Evolutionary conservation across 2,329 filamentous ascomycete genomes (phyloP), one percentile per base, ranked within the genome.

Genomic region (Zymoseptoria passerinii): DNA sequence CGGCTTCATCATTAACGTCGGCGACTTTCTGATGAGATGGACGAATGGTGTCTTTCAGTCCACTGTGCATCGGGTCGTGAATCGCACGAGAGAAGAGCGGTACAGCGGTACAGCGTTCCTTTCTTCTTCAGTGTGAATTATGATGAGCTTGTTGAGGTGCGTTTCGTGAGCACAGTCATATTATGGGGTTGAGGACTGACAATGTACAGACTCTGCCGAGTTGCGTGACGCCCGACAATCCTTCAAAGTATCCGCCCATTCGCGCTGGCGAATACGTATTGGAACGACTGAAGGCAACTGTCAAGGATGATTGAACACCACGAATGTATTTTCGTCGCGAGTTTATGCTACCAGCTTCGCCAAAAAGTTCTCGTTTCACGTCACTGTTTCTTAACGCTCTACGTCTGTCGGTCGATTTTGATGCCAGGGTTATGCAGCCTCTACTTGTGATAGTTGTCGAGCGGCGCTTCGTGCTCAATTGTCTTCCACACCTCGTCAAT

Each of bases 321-420:
- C 5, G 16, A 44, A 44, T 13, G 13, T 16, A 7, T 16, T 13
- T n/a, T 7, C n/a, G 35, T 44, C 13, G n/a, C 6, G 7, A 4
- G 6, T n/a, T 6, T 44, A 44, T 16, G 16, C 5, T 7, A 16
- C 35, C 7, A n/a, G 4, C 35, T 16, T n/a, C 23, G 23, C 23
- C 23, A 23, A 23, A 23, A 23, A 10, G 2, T n/a, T 20, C 44
- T 29, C 13, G 44, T 10, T 4, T 52, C 27, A 35, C 13, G 20
- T 13, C 51, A 10, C 27, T 18, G 50, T 83, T 69, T 72, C 16
- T 88, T 85, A 85, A 87, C 85, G 66, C 65, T 44, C 10, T 4
- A 2, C 1, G 16, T 16, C 10, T 44, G 35, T 44, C 35, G 35
- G 7, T 44, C 16, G 5, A 4, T 20, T 18, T 18, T n/a, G 3